These are phyloP conservation scores for Strigomonas galati DNA, from an alignment of 208 protist genomes.

Conservation along the genomic window DNA sequence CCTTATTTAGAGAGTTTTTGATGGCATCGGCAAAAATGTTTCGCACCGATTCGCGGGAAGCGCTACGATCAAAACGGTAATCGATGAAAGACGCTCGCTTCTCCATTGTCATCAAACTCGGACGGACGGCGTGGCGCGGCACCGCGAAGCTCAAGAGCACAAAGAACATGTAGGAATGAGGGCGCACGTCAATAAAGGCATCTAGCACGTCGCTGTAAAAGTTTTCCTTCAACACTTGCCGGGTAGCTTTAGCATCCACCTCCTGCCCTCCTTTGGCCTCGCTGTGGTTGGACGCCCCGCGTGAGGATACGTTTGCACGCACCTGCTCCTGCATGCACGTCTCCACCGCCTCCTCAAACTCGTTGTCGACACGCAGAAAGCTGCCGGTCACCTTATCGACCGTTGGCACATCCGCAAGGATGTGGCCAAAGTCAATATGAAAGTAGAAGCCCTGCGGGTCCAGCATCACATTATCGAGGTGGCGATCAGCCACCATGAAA, in stretches of 20 bases:
- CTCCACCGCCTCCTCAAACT: too few species aligned
- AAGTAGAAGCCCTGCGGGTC: constrained; percentile 65
- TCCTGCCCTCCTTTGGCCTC: not conserved
- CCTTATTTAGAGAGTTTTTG: too few species aligned
- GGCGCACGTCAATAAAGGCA: constrained; percentile 66
- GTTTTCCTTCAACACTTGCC: constrained; percentile 29
- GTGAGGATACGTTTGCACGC: constrained; percentile 24
- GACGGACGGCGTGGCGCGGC: constrained; percentile 29
- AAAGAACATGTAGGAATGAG: constrained; percentile 52
- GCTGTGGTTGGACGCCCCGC: not conserved
- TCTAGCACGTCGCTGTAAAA: constrained; percentile 64
- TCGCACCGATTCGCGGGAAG: too few species aligned
- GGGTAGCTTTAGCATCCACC: too few species aligned
- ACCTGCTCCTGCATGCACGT: too few species aligned
- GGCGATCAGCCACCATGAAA: constrained; percentile 79
- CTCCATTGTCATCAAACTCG: too few species aligned
- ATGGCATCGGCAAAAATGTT: too few species aligned
- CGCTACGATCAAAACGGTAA: too few species aligned
- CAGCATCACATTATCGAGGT: constrained; percentile 81
- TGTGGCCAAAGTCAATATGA: constrained; percentile 83
- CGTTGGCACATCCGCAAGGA: constrained; percentile 58
- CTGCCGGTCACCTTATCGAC: constrained; percentile 42
- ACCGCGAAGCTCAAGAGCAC: constrained; percentile 62
- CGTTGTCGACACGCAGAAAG: constrained; percentile 43
- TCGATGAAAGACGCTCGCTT: too few species aligned